A percentile compares a stretch with the other conserved stretches of the same genome.
These are phyloP conservation scores for Fusarium fracticaudum DNA, from an alignment of 2,329 filamentous ascomycete species.

Conservation along the genomic window DNA sequence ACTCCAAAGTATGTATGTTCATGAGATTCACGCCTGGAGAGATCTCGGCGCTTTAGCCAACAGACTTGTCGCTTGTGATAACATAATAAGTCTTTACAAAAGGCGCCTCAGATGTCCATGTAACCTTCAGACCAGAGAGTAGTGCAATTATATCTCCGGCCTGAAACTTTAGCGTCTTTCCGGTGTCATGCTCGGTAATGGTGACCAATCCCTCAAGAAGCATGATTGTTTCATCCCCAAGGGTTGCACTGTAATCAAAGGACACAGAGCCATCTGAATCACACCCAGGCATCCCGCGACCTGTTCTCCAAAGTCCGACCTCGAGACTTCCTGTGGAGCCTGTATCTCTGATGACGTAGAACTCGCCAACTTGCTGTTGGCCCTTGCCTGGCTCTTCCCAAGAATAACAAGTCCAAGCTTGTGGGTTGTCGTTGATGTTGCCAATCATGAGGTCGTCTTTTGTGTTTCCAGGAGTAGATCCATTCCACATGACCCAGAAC, in stretches of 20 bases:
- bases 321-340: background rate
- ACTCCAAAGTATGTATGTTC: accelerated
- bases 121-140: background rate
- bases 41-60: accelerated
- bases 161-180: background rate
- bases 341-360: background rate
- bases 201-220: background rate
- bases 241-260: background rate
- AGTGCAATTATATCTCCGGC: background rate
- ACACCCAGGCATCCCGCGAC: background rate
- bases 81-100: background rate
- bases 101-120: background rate
- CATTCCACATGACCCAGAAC: background rate
- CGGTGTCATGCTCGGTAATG: background rate
- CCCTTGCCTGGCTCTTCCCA: background rate
- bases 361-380: background rate
- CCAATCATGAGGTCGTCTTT: background rate
- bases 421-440: background rate
- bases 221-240: background rate
- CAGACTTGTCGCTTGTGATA: background rate
- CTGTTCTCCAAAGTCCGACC: background rate
- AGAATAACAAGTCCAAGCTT: background rate
- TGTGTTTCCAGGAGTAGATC: background rate
- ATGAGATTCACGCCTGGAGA: background rate
- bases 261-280: background rate